phyloP scores from a whole-genome alignment of 129 eudicot species.

The carrot (Daucus carota) region DH1_v3.0 NC_030383.2:5943001-5943500 shows the following conservation, averaged over 20 bases:
- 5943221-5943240: not conserved
- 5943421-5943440: slow-evolving; percentile 92
- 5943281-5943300: slow-evolving; percentile 79
- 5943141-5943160: not conserved
- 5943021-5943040: too few relatives aligned
- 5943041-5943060: too few relatives aligned
- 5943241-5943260: not conserved
- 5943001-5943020: too few relatives aligned
- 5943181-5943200: slow-evolving; percentile 12
- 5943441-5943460: slow-evolving; percentile 17
- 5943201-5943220: slow-evolving; percentile 23
- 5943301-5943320: slow-evolving; percentile 93
- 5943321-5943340: slow-evolving; percentile 92
- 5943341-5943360: slow-evolving; percentile 88
- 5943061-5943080: too few relatives aligned
- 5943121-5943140: not conserved
- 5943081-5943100: too few relatives aligned
- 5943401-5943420: slow-evolving; percentile 72
- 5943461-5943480: not conserved
- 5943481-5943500: not conserved
- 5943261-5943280: slow-evolving; percentile 27
- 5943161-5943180: not conserved
- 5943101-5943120: too few relatives aligned
- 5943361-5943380: slow-evolving; percentile 87
- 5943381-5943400: slow-evolving; percentile 84